Base-by-base conservation (phyloP, 495 filamentous ascomycete species). In the Friedmanniomyces endolithicus region DNA sequence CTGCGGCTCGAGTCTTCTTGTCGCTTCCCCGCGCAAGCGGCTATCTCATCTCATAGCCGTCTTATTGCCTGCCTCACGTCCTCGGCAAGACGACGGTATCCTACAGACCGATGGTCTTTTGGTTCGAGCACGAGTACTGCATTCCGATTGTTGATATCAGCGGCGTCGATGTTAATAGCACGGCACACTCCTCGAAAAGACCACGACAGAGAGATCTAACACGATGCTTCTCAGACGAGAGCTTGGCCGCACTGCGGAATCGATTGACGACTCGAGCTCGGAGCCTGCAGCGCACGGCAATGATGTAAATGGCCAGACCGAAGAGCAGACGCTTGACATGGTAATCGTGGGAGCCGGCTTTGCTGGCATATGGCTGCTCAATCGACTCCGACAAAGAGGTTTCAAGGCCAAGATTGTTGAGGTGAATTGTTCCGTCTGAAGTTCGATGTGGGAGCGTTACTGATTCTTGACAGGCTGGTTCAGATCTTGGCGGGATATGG, bases 261-360 rank as follows among this genome's bases (percentile, higher is more conserved):
- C 54, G 2, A 40, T 48, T 11, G 57, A 53, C 17, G 52, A 53
- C 25, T 19, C 27, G 9, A 45, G 54, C 14, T 31, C 27, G 27
- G 27, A 31, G 9, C 9, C 27, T 31, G 27, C 27, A 31, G 27
- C 27, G 27, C 46, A 43, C 17, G 31, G 12, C 0, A 45, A 22
- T 9, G 9, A 31, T 31, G 27, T 3, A 60, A 20, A 45, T 62
- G 14, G 61, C 20, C 37, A 41, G 6, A 14, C 12, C 17, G 37
- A 41, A 45, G 55, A 35, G 19, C 51, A 68, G 23, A 53, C 63
- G 4, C 53, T 68, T 0, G 64, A 68, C 11, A 62, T 53, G 17
- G 74, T 79, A 24, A 73, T 78, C 52, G 67, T 80, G 12, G 77
- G 77, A 4, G 75, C 73, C 1, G 77, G 77, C 0, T 71, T 80